A percentile compares a stretch with the other conserved stretches of the same genome.
Conservation (phyloP, 2,329 filamentous ascomycete species). For the Apiospora aurea region DNA sequence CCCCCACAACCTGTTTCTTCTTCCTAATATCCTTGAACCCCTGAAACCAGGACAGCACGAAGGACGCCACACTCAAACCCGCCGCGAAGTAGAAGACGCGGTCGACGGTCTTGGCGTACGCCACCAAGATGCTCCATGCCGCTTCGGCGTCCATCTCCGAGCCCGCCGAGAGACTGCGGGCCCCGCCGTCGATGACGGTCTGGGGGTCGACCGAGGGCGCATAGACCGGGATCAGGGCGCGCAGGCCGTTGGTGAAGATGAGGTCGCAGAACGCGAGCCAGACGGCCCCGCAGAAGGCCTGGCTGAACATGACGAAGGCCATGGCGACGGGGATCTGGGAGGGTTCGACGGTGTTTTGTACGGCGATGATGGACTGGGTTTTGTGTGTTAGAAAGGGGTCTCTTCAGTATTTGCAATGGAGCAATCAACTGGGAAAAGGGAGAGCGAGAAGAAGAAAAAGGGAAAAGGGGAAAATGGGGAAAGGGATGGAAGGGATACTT, state of each 20-base stretch:
- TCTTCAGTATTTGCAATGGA: slow-evolving; percentile 27
- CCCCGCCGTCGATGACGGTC: slow-evolving; percentile 38
- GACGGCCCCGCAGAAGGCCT: slow-evolving; percentile 37
- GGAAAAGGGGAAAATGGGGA: not conserved
- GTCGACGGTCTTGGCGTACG: slow-evolving; percentile 36
- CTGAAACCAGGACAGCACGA: slow-evolving; percentile 38
- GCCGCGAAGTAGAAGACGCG: slow-evolving; percentile 38
- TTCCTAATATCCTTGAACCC: slow-evolving; percentile 34
- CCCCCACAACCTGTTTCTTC: not conserved
- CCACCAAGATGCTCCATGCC: slow-evolving; percentile 34
- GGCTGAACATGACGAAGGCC: slow-evolving; percentile 39
- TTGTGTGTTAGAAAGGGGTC: slow-evolving; percentile 10
- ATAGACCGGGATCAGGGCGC: slow-evolving; percentile 31
- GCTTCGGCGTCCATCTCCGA: slow-evolving; percentile 32
- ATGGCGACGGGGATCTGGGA: slow-evolving; percentile 36
- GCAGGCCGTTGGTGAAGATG: slow-evolving; percentile 38
- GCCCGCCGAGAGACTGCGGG: slow-evolving; percentile 37
- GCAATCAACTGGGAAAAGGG: slow-evolving; percentile 25
- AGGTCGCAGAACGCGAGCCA: slow-evolving; percentile 38
- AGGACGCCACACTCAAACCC: slow-evolving; percentile 33
- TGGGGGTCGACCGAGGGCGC: slow-evolving; percentile 38
- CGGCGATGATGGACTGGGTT: slow-evolving; percentile 32
- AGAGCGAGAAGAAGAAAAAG: not conserved
- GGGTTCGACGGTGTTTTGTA: slow-evolving; percentile 38
- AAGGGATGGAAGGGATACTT: not conserved